Conservation (phyloP, 1,284 basidiomycete species). For the Chondrostereum purpureum region DNA sequence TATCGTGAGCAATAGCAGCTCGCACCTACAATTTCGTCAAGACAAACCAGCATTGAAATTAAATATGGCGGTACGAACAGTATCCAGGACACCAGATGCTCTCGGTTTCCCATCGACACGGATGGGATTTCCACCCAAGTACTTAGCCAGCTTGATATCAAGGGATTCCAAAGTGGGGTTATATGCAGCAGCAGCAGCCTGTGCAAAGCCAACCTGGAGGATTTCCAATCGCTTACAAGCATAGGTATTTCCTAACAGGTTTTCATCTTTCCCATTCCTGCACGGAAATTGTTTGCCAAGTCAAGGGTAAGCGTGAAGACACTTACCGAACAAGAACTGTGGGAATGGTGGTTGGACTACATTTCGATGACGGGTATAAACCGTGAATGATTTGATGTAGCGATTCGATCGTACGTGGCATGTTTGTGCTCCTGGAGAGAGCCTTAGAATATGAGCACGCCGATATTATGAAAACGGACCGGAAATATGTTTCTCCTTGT, state of each 20-base stretch:
- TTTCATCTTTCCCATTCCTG: constrained; percentile 69
- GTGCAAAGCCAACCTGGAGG: constrained; percentile 55
- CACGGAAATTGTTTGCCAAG: no score
- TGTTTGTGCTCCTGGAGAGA: constrained; percentile 48
- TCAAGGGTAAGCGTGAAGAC: no score
- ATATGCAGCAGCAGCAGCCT: constrained; percentile 60
- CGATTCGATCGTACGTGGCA: constrained; percentile 73
- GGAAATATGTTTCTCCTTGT: constrained; percentile 54
- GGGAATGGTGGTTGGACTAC: constrained; percentile 38
- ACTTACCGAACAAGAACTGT: constrained; percentile 53
- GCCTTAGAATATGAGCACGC: background rate
- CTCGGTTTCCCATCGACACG: constrained; percentile 73
- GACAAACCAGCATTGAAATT: background rate
- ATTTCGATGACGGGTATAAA: constrained; percentile 55
- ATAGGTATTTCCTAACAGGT: constrained; percentile 63
- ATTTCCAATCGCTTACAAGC: constrained; percentile 63
- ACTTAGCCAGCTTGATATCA: constrained; percentile 62
- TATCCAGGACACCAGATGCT: constrained; percentile 77
- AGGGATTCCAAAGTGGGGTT: constrained; percentile 61
- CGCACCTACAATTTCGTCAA: constrained; percentile 37
- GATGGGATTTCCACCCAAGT: constrained; percentile 62
- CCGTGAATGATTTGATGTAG: constrained; percentile 71
- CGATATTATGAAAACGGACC: constrained; percentile 27
- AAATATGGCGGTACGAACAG: constrained; percentile 35
- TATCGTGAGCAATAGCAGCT: constrained; percentile 64